Conservation (phyloP, 1,139 yeast species). For the Citeromyces siamensis region DNA sequence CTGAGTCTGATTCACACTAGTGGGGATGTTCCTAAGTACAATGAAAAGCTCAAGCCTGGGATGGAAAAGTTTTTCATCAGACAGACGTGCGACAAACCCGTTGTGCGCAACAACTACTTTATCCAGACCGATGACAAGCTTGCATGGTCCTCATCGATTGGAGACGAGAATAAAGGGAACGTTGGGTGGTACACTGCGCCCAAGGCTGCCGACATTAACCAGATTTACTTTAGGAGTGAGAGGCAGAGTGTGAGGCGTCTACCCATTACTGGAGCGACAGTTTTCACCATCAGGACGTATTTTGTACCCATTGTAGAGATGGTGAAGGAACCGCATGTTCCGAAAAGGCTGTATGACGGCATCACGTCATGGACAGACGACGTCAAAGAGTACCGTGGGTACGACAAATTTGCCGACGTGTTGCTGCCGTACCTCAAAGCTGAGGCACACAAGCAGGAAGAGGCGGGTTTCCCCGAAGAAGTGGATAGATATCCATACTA, state of each 20-base stretch:
- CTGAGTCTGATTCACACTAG: slow-evolving; percentile 44
- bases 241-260: slow-evolving; percentile 58
- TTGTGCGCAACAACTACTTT: slow-evolving; percentile 54
- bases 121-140: slow-evolving; percentile 49
- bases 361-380: slow-evolving; percentile 46
- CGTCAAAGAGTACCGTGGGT: slow-evolving; percentile 50
- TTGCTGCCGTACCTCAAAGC: slow-evolving; percentile 41
- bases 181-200: slow-evolving; percentile 52
- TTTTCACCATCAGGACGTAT: slow-evolving; percentile 54
- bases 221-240: slow-evolving; percentile 48
- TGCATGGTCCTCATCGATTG: slow-evolving; percentile 56
- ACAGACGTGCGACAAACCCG: slow-evolving; percentile 40
- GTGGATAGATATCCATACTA: slow-evolving; percentile 34
- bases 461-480: slow-evolving; percentile 26
- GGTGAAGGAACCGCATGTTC: slow-evolving; percentile 46
- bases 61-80: slow-evolving; percentile 56
- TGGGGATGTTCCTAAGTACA: slow-evolving; percentile 57
- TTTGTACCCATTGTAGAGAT: slow-evolving; percentile 41
- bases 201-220: slow-evolving; percentile 29
- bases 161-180: slow-evolving; percentile 34
- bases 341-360: slow-evolving; percentile 45
- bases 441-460: slow-evolving; percentile 38
- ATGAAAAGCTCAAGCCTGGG: slow-evolving; percentile 41
- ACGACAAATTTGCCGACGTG: slow-evolving; percentile 36
- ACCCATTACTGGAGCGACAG: slow-evolving; percentile 46